Percentiles rank a stretch among this genome's conserved stretches.
phyloP scores from a whole-genome alignment of 192 early-diverging fungal genomes.

The Coemansia sp. region DNA sequence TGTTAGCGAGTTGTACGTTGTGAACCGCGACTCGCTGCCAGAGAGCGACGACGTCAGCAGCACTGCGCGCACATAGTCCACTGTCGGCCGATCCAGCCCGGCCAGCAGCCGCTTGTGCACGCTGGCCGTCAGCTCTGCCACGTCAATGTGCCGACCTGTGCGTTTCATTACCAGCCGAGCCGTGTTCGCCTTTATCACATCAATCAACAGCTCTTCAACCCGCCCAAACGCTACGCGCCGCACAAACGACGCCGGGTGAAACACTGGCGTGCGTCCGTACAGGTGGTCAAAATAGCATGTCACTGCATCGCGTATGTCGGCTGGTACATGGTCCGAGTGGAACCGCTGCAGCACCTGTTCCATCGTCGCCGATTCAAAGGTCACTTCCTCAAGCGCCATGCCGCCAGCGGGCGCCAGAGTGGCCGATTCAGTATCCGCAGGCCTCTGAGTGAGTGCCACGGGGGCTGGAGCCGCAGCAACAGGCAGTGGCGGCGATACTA shows the following conservation, averaged over 20 bases:
- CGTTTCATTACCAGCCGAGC: slow-evolving; percentile 27
- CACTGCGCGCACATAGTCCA: slow-evolving; percentile 49
- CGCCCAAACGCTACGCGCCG: slow-evolving; percentile 34
- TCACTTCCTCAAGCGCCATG: not conserved
- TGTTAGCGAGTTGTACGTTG: slow-evolving; percentile 48
- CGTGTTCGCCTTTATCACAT: slow-evolving; percentile 42
- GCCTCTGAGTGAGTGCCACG: not conserved
- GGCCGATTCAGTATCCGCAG: not conserved
- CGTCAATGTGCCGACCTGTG: slow-evolving; percentile 30
- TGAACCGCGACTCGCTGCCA: slow-evolving; percentile 38
- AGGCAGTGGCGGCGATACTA: not conserved
- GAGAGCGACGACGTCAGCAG: slow-evolving; percentile 39
- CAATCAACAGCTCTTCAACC: slow-evolving; percentile 41
- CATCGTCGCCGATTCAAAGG: slow-evolving; percentile 27
- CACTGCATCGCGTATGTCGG: slow-evolving; percentile 37
- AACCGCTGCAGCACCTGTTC: slow-evolving; percentile 40
- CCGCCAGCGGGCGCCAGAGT: not conserved
- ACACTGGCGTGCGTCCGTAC: slow-evolving; percentile 46
- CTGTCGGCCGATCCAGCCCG: slow-evolving; percentile 38
- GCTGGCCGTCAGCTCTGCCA: slow-evolving; percentile 24
- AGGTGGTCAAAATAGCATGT: slow-evolving; percentile 47
- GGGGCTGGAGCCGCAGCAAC: not conserved
- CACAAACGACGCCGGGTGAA: slow-evolving; percentile 51
- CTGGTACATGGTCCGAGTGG: slow-evolving; percentile 23
- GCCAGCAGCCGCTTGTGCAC: slow-evolving; percentile 38